Conservation (phyloP, 768 basidiomycete species). For the Crassisporium funariophilum region DNA sequence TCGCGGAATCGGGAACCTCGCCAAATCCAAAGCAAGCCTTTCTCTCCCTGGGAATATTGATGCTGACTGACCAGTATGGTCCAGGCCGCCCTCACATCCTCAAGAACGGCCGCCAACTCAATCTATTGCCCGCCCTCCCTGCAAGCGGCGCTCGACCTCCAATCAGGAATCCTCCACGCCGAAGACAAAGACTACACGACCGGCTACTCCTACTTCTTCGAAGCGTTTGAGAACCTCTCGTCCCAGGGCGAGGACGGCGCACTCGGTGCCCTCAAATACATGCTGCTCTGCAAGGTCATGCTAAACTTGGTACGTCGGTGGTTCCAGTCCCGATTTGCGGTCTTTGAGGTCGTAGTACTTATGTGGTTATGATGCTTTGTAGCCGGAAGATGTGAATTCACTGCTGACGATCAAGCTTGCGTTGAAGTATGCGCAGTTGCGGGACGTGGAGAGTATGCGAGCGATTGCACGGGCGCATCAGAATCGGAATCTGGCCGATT, state of each 20-base stretch:
- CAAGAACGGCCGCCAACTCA: slow-evolving; percentile 91
- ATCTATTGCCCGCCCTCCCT: slow-evolving; percentile 76
- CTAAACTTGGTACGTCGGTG: slow-evolving; percentile 73
- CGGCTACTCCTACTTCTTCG: slow-evolving; percentile 96
- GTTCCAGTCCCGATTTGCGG: background rate
- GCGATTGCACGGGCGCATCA: slow-evolving; percentile 94
- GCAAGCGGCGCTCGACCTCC: slow-evolving; percentile 52
- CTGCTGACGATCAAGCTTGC: slow-evolving; percentile 88
- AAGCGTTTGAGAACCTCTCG: slow-evolving; percentile 90
- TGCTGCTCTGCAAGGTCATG: slow-evolving; percentile 99
- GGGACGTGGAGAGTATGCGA: slow-evolving; percentile 95
- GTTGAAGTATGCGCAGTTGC: slow-evolving; percentile 79
- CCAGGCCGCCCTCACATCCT: slow-evolving; percentile 85
- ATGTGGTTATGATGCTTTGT: background rate
- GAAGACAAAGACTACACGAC: slow-evolving; percentile 99
- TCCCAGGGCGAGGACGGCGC: slow-evolving; percentile 77
- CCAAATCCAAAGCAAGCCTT: slow-evolving; percentile 79
- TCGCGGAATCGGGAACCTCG: slow-evolving; percentile 83
- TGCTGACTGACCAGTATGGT: background rate
- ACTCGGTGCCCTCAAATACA: slow-evolving; percentile 90
- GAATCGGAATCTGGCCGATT: slow-evolving; percentile 85
- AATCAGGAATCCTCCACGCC: slow-evolving; percentile 80
- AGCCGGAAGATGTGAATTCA: slow-evolving; percentile 94
- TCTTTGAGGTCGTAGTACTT: slow-evolving; percentile 1
- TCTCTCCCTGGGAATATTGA: background rate